A percentile compares a stretch with the other conserved stretches of the same genome.
Conservation (phyloP, 495 filamentous ascomycete genomes). For the Neurospora africana region DNA sequence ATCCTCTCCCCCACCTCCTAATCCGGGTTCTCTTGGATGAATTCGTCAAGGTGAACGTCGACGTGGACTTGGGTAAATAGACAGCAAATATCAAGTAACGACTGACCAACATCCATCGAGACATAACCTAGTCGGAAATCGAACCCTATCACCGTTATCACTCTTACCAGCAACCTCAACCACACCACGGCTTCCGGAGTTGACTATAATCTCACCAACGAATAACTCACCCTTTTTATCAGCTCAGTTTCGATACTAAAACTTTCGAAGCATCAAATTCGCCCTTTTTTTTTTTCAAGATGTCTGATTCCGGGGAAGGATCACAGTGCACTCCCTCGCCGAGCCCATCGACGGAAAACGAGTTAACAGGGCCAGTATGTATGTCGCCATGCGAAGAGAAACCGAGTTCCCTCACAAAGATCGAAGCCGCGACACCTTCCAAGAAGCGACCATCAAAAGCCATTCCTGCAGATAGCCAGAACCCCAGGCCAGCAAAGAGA, state of each 20-base stretch:
- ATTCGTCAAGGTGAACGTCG: not conserved
- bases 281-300: not conserved
- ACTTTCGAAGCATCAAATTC: not conserved
- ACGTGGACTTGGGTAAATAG: not conserved
- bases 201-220: not conserved
- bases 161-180: not conserved
- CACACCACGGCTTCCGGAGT: not conserved
- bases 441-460: slow-evolving; percentile 25
- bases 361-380: not conserved
- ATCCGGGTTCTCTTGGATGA: not conserved
- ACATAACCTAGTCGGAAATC: not conserved
- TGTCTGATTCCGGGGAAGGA: not conserved
- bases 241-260: not conserved
- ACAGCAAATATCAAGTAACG: not conserved
- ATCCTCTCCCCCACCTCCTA: not conserved
- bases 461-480: slow-evolving; percentile 16
- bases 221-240: not conserved
- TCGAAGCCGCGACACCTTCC: slow-evolving; percentile 12
- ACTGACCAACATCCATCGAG: not conserved
- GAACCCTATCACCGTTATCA: not conserved
- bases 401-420: slow-evolving; percentile 1
- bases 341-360: not conserved
- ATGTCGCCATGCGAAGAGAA: slow-evolving; percentile 2
- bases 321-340: not conserved
- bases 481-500: slow-evolving; percentile 47